Percentiles rank a stretch among this genome's conserved stretches.
These are phyloP conservation scores for Hymenoscyphus albidus DNA, from an alignment of 2,329 filamentous ascomycete species.

Conservation along the genomic window DNA sequence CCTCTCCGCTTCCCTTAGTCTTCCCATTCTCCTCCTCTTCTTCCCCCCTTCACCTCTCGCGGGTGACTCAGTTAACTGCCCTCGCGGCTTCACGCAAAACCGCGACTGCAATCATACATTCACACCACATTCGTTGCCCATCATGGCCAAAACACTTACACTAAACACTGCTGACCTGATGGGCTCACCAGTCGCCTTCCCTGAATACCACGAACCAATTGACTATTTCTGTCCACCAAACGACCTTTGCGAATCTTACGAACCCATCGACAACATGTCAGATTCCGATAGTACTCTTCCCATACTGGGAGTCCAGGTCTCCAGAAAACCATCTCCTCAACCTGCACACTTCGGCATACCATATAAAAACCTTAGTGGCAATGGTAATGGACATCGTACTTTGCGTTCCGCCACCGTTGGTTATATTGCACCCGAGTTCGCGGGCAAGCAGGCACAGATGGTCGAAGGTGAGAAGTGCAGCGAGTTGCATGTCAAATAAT, in stretches of 20 bases:
- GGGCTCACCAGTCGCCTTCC: slow-evolving; percentile 21
- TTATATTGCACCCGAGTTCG: slow-evolving; percentile 91
- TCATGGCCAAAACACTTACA: slow-evolving; percentile 25
- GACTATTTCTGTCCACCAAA: slow-evolving; percentile 11
- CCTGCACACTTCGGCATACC: slow-evolving; percentile 77
- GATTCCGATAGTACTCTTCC: slow-evolving; percentile 19
- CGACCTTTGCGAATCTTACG: slow-evolving; percentile 17
- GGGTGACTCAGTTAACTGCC: neutral
- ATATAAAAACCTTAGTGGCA: slow-evolving; percentile 45
- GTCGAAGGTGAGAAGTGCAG: slow-evolving; percentile 26
- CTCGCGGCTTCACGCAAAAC: neutral
- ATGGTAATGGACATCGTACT: slow-evolving; percentile 60
- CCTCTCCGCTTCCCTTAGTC: neutral
- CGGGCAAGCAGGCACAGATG: slow-evolving; percentile 78
- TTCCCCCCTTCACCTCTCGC: neutral
- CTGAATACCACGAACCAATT: slow-evolving; percentile 22
- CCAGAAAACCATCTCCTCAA: slow-evolving; percentile 67
- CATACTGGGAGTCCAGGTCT: slow-evolving; percentile 28
- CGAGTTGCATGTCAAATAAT: slow-evolving; percentile 11
- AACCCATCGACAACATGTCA: slow-evolving; percentile 25
- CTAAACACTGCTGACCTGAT: slow-evolving; percentile 27
- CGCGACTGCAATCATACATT: neutral
- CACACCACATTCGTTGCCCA: neutral
- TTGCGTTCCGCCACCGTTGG: slow-evolving; percentile 87
- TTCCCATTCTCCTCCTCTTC: neutral